Evolutionary conservation across 495 filamentous ascomycete genomes (phyloP).

Genomic region (Podospora didyma): DNA sequence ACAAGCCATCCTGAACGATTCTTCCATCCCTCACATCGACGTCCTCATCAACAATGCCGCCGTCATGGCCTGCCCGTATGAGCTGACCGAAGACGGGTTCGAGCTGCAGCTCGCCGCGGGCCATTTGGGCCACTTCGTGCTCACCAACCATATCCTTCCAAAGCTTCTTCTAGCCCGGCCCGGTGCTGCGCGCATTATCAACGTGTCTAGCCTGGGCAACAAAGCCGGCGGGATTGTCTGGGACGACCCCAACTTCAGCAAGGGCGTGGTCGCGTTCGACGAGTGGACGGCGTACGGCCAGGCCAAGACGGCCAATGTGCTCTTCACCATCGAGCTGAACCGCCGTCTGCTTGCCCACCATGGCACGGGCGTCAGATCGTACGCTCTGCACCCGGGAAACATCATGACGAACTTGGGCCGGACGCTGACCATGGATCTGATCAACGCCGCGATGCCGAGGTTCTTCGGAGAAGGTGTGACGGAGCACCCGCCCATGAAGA

Average conservation of each 20-base stretch:
- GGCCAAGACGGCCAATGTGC: conserved; percentile 56
- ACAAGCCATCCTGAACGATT: conserved; percentile 36
- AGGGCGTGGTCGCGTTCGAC: conserved; percentile 31
- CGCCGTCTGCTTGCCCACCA: conserved; percentile 27
- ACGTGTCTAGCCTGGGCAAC: conserved; percentile 39
- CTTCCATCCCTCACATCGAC: conserved; percentile 53
- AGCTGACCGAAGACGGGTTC: conserved; percentile 42
- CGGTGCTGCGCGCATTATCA: conserved; percentile 31
- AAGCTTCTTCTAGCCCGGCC: conserved; percentile 34
- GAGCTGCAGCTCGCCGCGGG: conserved; percentile 59
- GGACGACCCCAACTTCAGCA: conserved; percentile 48
- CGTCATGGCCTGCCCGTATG: conserved; percentile 52
- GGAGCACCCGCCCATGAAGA: conserved; percentile 16
- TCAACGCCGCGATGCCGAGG: conserved; percentile 23
- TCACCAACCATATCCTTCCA: conserved; percentile 51
- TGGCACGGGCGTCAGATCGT: conserved; percentile 23
- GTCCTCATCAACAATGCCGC: conserved; percentile 69
- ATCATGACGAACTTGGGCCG: conserved; percentile 31
- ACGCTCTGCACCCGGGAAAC: conserved; percentile 44
- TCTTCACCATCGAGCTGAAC: conserved; percentile 51
- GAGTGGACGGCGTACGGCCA: conserved; percentile 50
- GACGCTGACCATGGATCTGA: conserved; percentile 18
- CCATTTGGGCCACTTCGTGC: conserved; percentile 56
- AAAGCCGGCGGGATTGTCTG: conserved; percentile 40
- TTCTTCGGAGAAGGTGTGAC: neutral